Evolutionary conservation across 75 land plant species (phyloP).

Genomic region (Picea glauca): DNA sequence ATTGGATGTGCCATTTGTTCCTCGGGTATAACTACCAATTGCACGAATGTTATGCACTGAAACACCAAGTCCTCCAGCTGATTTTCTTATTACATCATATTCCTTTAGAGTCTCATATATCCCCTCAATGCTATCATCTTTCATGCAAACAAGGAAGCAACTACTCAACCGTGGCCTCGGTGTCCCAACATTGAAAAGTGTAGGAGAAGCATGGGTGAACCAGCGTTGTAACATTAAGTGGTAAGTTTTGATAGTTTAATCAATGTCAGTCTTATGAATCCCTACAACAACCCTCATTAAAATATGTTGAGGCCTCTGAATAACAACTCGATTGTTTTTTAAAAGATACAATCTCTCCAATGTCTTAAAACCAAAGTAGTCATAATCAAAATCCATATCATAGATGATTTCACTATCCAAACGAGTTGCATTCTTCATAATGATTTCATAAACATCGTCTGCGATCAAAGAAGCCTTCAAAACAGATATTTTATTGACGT

Average conservation of each 20-base stretch:
- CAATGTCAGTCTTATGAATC: conserved; percentile 83
- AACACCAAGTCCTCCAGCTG: conserved; percentile 94
- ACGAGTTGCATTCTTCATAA: no score
- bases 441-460: no score
- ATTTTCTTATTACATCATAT: conserved; percentile 96
- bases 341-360: no score
- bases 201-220: conserved; percentile 99
- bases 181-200: conserved; percentile 91
- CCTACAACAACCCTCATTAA: no score
- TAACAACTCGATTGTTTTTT: no score
- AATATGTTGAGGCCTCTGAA: no score
- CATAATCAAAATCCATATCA: no score
- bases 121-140: conserved; percentile 82
- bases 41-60: conserved; percentile 94
- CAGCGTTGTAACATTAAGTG: conserved; percentile 96
- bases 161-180: conserved; percentile 97
- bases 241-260: conserved; percentile 77
- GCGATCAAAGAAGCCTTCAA: no score
- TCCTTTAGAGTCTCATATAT: conserved; percentile 47
- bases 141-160: conserved; percentile 96
- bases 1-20: no score
- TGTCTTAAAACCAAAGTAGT: no score
- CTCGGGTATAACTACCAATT: conserved; percentile 54
- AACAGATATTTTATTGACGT: no score
- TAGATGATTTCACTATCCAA: no score